phyloP scores from a whole-genome alignment of 176 grass and related monocot genomes.

The Stipa capillata region DNA sequence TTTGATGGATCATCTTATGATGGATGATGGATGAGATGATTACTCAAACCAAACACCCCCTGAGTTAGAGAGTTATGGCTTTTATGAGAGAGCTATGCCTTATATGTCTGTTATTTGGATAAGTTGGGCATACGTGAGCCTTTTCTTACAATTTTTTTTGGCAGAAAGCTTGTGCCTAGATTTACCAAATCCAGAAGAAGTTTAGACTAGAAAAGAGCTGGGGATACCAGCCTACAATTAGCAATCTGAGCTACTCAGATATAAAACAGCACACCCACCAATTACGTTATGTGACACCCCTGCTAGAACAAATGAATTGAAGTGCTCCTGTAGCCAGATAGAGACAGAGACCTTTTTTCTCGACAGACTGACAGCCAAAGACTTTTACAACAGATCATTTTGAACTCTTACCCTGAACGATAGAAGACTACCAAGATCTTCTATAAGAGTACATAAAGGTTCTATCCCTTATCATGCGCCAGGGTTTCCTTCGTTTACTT shows the following conservation, averaged over 20 bases:
- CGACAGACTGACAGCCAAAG: not conserved
- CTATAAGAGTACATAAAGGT: not conserved
- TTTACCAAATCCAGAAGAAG: not conserved
- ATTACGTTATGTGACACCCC: not conserved
- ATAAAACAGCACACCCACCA: not conserved
- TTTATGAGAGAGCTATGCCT: not conserved
- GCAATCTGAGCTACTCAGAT: not conserved
- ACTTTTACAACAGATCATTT: not conserved
- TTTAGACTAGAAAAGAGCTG: not conserved
- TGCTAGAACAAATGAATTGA: not conserved
- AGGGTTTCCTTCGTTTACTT: not conserved
- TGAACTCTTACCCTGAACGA: not conserved
- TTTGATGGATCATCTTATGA: not conserved
- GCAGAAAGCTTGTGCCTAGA: too few relatives aligned
- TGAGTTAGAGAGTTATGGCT: not conserved
- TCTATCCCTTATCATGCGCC: not conserved
- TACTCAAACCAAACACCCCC: not conserved
- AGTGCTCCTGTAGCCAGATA: too few relatives aligned
- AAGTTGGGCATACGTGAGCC: not conserved
- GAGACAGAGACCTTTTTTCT: not conserved
- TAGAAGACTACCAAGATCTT: not conserved
- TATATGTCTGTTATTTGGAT: not conserved
- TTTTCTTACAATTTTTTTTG: not conserved
- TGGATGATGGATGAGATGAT: not conserved
- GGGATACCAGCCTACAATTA: not conserved